Conservation (phyloP, 345 rosid species). For the Salix udensis region DNA sequence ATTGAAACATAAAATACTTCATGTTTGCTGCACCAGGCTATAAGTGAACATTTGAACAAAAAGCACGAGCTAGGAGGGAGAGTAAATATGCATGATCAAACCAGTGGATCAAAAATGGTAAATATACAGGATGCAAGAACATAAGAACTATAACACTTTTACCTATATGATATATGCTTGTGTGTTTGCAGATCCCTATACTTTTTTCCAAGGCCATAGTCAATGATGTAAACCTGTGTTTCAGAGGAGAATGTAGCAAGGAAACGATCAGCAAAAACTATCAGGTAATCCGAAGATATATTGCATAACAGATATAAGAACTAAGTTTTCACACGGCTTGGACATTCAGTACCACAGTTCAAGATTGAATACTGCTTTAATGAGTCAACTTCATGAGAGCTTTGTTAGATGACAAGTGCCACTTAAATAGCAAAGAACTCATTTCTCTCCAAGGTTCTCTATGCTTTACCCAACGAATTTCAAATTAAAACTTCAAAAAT, state of each 20-base stretch:
- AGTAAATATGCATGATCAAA: neutral
- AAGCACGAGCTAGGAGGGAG: neutral
- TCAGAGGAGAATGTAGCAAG: neutral
- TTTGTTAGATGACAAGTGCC: neutral
- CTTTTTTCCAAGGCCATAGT: conserved; percentile 34
- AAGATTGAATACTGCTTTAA: neutral
- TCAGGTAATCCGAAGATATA: neutral
- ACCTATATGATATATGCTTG: conserved; percentile 35
- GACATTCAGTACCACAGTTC: neutral
- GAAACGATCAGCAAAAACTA: neutral
- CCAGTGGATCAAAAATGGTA: neutral
- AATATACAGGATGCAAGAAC: neutral
- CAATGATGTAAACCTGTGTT: conserved; percentile 29
- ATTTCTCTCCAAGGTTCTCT: too few species aligned
- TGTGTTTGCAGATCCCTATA: conserved; percentile 35
- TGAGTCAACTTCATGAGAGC: neutral
- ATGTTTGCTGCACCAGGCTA: neutral
- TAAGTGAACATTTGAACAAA: neutral
- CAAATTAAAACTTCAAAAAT: neutral
- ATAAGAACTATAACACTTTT: neutral
- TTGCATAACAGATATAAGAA: neutral
- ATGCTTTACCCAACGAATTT: neutral
- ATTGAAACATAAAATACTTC: neutral
- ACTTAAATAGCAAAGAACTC: neutral
- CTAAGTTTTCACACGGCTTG: neutral